A percentile compares a stretch with the other conserved stretches of the same genome.
Evolutionary conservation across 1,284 basidiomycete genomes (phyloP).

Genomic region (Cutaneotrichosporon sp.): DNA sequence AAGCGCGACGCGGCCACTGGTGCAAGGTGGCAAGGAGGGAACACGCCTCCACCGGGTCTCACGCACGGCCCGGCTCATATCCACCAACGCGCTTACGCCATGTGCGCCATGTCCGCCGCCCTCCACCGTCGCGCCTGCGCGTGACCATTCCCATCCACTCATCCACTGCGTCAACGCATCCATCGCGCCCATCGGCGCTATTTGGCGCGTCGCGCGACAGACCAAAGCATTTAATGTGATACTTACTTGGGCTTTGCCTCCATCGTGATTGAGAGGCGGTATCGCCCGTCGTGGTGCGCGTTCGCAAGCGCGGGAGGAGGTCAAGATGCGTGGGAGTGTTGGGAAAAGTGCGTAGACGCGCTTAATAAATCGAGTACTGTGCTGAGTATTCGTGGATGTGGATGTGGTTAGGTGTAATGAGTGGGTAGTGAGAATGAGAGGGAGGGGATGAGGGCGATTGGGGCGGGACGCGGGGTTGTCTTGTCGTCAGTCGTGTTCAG

Average conservation of each 20-base stretch:
- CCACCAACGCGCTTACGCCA: slow-evolving; percentile 1
- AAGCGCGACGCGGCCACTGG: background rate
- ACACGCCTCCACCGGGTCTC: slow-evolving; percentile 1
- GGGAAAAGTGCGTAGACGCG: background rate
- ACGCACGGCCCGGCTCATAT: background rate
- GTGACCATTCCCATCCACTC: background rate
- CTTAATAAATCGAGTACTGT: background rate
- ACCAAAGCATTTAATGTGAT: background rate
- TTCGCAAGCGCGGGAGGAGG: background rate
- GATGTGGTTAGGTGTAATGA: background rate
- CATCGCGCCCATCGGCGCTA: background rate
- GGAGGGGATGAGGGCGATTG: background rate
- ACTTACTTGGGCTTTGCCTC: slow-evolving; percentile 12
- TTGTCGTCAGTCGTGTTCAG: background rate
- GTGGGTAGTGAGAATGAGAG: background rate
- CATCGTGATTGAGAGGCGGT: background rate
- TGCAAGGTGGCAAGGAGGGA: background rate
- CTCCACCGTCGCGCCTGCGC: background rate
- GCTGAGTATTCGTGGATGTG: background rate
- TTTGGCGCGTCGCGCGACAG: background rate
- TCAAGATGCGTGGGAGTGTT: background rate
- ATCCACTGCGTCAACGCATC: background rate
- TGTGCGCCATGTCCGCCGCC: background rate
- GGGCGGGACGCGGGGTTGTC: background rate
- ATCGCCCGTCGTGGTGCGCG: background rate